These are phyloP conservation scores for Neonectria neomacrospora DNA, from an alignment of 2,329 filamentous ascomycete species.

Conservation along the genomic window DNA sequence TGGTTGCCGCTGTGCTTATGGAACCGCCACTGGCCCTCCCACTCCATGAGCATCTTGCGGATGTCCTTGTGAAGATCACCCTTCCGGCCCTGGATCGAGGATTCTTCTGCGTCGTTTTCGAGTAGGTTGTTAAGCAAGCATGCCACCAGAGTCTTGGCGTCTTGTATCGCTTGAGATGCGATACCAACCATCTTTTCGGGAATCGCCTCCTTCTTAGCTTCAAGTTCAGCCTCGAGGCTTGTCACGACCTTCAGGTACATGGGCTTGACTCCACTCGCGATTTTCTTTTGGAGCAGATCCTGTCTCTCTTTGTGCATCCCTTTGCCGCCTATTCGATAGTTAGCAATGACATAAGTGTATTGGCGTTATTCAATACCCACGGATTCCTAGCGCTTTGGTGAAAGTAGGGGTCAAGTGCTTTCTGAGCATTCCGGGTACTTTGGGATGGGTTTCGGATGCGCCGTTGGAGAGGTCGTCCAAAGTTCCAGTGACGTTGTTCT, in stretches of 20 bases:
- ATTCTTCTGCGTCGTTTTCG: background rate
- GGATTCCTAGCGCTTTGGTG: background rate
- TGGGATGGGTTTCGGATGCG: background rate
- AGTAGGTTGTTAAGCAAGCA: constrained; percentile 18
- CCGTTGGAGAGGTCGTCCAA: background rate
- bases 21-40: constrained; percentile 7
- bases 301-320: background rate
- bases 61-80: background rate
- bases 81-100: background rate
- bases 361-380: background rate
- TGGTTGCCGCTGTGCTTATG: background rate
- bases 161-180: background rate
- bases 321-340: background rate
- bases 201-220: background rate
- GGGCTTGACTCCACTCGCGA: background rate
- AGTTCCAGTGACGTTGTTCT: background rate
- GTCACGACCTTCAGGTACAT: constrained; percentile 1
- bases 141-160: background rate
- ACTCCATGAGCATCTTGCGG: background rate
- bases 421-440: background rate
- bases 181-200: constrained; percentile 1
- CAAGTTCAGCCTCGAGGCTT: background rate
- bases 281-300: background rate
- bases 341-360: background rate
- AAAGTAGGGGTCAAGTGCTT: constrained; percentile 7